phyloP scores from a whole-genome alignment of 805 yeast species.

The Saturnispora kantuleensis region DNA sequence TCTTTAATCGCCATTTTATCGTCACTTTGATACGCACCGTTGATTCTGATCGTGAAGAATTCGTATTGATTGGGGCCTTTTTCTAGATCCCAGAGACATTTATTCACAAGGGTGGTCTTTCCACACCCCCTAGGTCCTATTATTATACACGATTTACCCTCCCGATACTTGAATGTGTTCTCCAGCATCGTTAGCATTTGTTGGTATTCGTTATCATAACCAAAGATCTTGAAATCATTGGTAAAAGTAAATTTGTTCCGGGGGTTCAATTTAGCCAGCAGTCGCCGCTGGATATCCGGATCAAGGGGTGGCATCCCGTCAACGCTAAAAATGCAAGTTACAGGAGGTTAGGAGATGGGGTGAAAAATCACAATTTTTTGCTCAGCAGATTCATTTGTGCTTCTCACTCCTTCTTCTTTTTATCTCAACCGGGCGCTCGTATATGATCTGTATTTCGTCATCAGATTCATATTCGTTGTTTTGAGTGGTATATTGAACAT shows the following conservation, averaged over 20 bases:
- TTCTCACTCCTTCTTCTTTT: neutral
- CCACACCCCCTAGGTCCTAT: constrained; percentile 79
- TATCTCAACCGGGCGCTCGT: neutral
- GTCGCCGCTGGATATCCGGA: neutral
- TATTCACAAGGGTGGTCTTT: constrained; percentile 53
- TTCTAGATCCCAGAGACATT: constrained; percentile 40
- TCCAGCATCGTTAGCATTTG: constrained; percentile 52
- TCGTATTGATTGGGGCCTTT: constrained; percentile 29
- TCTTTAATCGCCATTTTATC: constrained; percentile 76
- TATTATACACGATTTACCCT: constrained; percentile 72
- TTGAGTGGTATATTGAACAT: too few relatives aligned
- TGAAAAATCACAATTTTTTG: neutral
- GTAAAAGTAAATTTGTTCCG: constrained; percentile 13
- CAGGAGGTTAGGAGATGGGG: neutral
- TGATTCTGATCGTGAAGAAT: constrained; percentile 53
- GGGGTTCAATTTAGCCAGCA: constrained; percentile 15
- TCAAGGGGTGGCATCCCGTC: too few relatives aligned
- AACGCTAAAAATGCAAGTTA: neutral
- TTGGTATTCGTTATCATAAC: constrained; percentile 30
- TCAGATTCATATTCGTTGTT: too few relatives aligned
- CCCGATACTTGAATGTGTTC: constrained; percentile 54
- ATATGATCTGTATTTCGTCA: too few relatives aligned
- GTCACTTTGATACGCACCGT: constrained; percentile 63
- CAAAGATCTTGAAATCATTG: constrained; percentile 20
- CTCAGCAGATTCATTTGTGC: too few relatives aligned